Evolutionary conservation across 257 asterid species (phyloP).

Genomic region (Catharanthus roseus): DNA sequence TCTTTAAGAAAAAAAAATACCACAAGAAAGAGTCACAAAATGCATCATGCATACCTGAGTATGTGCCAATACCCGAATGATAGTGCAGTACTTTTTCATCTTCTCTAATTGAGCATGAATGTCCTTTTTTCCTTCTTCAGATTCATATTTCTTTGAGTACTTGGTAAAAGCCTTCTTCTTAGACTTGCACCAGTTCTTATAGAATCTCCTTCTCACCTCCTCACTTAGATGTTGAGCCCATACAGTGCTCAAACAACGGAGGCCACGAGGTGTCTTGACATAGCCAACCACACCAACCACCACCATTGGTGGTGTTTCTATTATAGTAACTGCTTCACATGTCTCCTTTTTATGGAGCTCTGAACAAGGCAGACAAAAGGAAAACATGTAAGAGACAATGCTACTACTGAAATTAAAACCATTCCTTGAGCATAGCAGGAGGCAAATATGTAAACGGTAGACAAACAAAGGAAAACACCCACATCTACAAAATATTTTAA

Average conservation of each 20-base stretch:
- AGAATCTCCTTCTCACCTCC: slow-evolving; percentile 69
- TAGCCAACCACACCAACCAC: slow-evolving; percentile 86
- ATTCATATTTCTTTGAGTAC: slow-evolving; percentile 54
- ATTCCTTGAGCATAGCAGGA: neutral
- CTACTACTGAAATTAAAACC: neutral
- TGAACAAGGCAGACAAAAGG: slow-evolving; percentile 11
- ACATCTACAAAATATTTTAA: neutral
- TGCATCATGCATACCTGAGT: slow-evolving; percentile 47
- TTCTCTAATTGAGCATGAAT: slow-evolving; percentile 59
- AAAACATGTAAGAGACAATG: neutral
- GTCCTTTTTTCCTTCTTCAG: slow-evolving; percentile 63
- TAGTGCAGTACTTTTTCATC: slow-evolving; percentile 62
- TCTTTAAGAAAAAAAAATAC: neutral
- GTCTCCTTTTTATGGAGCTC: slow-evolving; percentile 88
- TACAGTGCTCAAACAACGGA: slow-evolving; percentile 61
- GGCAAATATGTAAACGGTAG: neutral
- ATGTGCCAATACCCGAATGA: slow-evolving; percentile 68
- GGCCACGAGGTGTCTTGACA: slow-evolving; percentile 74
- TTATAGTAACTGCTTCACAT: slow-evolving; percentile 74
- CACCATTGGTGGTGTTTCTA: slow-evolving; percentile 75
- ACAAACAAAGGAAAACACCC: neutral
- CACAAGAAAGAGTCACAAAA: neutral
- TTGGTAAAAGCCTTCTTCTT: slow-evolving; percentile 69
- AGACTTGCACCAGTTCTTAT: slow-evolving; percentile 73
- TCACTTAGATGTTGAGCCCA: slow-evolving; percentile 86